Percentiles rank a stretch among this genome's conserved stretches.
Conservation (phyloP, 2,329 filamentous ascomycete species). For the Pestalotiopsis sp. region DNA sequence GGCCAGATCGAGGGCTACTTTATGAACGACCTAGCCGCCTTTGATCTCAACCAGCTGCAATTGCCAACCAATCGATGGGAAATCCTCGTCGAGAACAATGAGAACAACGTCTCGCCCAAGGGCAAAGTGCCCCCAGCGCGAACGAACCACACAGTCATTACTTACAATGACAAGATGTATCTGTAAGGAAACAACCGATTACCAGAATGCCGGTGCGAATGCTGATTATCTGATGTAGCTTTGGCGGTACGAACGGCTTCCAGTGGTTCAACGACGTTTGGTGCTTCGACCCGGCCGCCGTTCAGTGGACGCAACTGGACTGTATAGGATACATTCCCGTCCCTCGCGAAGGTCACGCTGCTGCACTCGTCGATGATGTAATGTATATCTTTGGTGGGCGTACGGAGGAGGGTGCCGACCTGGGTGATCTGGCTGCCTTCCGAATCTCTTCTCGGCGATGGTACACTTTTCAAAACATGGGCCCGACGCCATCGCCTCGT, state of each 20-base stretch:
- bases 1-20: conserved; percentile 97
- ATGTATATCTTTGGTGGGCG: conserved; percentile 99
- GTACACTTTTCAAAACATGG: conserved; percentile 99
- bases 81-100: conserved; percentile 76
- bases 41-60: conserved; percentile 93
- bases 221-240: conserved; percentile 50
- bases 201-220: background rate
- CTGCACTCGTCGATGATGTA: conserved; percentile 90
- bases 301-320: conserved; percentile 84
- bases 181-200: conserved; percentile 61
- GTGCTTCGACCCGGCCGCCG: conserved; percentile 84
- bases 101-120: conserved; percentile 57
- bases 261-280: conserved; percentile 99
- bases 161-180: conserved; percentile 90
- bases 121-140: conserved; percentile 79
- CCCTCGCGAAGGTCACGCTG: conserved; percentile 90
- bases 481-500: conserved; percentile 86
- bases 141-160: conserved; percentile 93
- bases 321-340: conserved; percentile 98
- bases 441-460: conserved; percentile 77
- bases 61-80: conserved; percentile 93
- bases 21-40: conserved; percentile 95
- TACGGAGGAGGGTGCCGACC: conserved; percentile 87
- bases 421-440: conserved; percentile 88
- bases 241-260: conserved; percentile 93